Conservation (phyloP, 2,329 filamentous ascomycete species). For the Penicillium sclerotiorum region DNA sequence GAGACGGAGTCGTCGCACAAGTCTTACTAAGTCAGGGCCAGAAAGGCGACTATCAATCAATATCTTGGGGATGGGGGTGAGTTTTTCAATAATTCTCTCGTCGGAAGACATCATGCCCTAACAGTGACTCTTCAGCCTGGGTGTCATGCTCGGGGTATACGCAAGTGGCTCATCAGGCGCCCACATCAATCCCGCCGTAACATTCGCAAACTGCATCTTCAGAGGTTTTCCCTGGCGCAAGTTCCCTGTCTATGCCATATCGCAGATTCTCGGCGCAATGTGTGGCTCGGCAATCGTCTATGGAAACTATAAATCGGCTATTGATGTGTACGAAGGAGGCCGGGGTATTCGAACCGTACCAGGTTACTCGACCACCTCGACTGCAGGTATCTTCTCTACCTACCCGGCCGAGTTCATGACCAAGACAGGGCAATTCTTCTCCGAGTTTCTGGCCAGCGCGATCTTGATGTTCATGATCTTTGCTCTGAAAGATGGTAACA, state of each 20-base stretch:
- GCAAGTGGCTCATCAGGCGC: slow-evolving; percentile 61
- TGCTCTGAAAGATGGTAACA: slow-evolving; percentile 58
- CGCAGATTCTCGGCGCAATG: slow-evolving; percentile 70
- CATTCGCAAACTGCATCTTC: slow-evolving; percentile 68
- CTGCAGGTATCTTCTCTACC: slow-evolving; percentile 72
- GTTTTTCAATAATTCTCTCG: slow-evolving; percentile 15
- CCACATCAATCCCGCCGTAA: slow-evolving; percentile 72
- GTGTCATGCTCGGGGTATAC: slow-evolving; percentile 71
- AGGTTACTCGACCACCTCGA: slow-evolving; percentile 57
- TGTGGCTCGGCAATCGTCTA: slow-evolving; percentile 63
- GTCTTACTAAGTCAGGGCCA: slow-evolving; percentile 59
- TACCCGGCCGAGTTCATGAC: slow-evolving; percentile 67
- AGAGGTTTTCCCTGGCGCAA: slow-evolving; percentile 70
- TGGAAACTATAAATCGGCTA: slow-evolving; percentile 65
- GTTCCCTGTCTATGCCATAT: slow-evolving; percentile 67
- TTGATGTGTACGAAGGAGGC: slow-evolving; percentile 65
- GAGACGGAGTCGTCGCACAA: slow-evolving; percentile 71
- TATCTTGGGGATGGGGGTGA: slow-evolving; percentile 55
- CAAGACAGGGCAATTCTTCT: slow-evolving; percentile 69
- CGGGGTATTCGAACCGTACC: slow-evolving; percentile 63
- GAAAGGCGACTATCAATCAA: slow-evolving; percentile 55
- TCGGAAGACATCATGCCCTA: neutral
- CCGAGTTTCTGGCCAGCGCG: slow-evolving; percentile 68
- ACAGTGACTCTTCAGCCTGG: slow-evolving; percentile 50
- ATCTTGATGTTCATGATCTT: slow-evolving; percentile 74